Evolutionary conservation across 2,329 filamentous ascomycete species (phyloP), one percentile per base, ranked within the genome.

Genomic region (Zymoseptoria ardabiliae): DNA sequence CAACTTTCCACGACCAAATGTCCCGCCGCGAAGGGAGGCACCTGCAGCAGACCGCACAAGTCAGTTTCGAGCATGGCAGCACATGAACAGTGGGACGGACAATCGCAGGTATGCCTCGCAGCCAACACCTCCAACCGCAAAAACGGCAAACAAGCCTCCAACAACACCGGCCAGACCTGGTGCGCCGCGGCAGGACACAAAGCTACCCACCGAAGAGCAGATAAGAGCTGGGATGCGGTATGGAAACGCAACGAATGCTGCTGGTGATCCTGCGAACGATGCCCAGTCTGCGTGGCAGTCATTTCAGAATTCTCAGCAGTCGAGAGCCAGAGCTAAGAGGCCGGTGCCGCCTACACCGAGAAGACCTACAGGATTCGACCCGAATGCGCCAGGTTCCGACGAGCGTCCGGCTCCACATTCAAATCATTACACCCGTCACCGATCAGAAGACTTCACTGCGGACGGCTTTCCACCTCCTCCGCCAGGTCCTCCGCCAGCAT

Each of bases 301-400:
- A 10, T 72, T 68, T 58, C 72, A 73, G 61, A 56, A 61, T 45
- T 54, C 54, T 10, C 67, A 59, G 68, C 48, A 72, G 77, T 59
- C 72, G 75, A 20, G 35, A 76, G 70, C 54, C 71, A 64, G 69
- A 70, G 35, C 70, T 75, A 41, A 65, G 66, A 41, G 57, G 72
- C 73, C 3, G 69, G 72, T 55, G 1, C 58, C 61, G 7, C 58
- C 56, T 11, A 74, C 77, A 3, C 80, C 81, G 45, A 82, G 77
- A 65, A 82, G 77, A 68, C 74, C 65, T 6, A 60, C 76, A 51
- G 83, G 82, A 4, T 86, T 85, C 67, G 81, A 84, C 58, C 82
- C 84, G 20, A 78, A 78, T n/a, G 77, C 77, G 6, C 77, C 82
- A 30, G 82, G 80, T n/a, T 81, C 78, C 41, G 83, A 86, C 66